Evolutionary conservation across 805 yeast species (phyloP), one percentile per base, ranked within the genome.

Genomic region (Yarrowia sp.): DNA sequence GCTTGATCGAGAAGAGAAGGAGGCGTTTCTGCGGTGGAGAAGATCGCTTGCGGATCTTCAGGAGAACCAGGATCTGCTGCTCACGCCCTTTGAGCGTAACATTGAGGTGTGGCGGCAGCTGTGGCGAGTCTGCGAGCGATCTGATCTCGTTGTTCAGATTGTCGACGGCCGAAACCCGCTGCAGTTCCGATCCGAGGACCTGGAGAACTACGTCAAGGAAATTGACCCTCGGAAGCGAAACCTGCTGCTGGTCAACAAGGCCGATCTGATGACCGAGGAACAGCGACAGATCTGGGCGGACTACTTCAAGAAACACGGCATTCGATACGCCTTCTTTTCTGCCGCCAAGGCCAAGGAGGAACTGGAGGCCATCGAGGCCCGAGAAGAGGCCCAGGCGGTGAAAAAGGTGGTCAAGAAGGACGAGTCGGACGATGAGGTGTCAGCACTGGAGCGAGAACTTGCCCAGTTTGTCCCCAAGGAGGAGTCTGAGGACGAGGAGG

Each of bases 61-160:
- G 71, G 97, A 94, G 76, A 85, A 84, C 72, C 86, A 92, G 71
- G 97, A 94, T 77, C 81, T 95, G 73, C 81, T 93, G 69, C 83
- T 95, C 76, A 95, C 99, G 0, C 99, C 99, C 5, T 95, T 94
- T 76, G 99, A 95, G 81, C 87, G 99, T 81, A 95, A 95, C 77
- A 82, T 95, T 71, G 97, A 94, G 82, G 98, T 95, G 69, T 95
- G 99, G 99, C 87, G 95, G 76, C 99, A 95, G 79, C 81, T 95
- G 71, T 95, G 99, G 99, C 86, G 99, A 79, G 99, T 95, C 52
- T 90, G 92, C 30, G 99, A 95, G 78, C 86, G 98, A 75, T 91
- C 95, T 30, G 97, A 94, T 77, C 82, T 95, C 73, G 86, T 95
- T 46, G 98, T 95, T 7, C 99, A 95, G 77, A 95, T 95, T 80